These are phyloP conservation scores for Physcia stellaris DNA, from an alignment of 495 filamentous ascomycete genomes.

Conservation along the genomic window DNA sequence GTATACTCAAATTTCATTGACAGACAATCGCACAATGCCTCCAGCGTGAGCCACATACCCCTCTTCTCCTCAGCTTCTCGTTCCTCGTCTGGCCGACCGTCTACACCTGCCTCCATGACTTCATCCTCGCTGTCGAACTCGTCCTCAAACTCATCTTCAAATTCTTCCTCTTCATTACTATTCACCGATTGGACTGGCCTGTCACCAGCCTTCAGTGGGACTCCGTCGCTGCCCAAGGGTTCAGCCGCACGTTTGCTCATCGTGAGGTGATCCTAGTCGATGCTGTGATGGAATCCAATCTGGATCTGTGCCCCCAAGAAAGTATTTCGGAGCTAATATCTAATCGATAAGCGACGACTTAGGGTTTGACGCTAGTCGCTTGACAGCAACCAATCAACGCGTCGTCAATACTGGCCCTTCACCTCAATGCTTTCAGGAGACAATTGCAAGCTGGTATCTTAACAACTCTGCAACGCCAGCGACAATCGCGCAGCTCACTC, in stretches of 20 bases:
- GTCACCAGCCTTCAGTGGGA: constrained; percentile 55
- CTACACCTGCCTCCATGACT: constrained; percentile 85
- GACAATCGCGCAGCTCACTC: too few species aligned
- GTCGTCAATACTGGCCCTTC: too few species aligned
- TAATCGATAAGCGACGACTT: too few species aligned
- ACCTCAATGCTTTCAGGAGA: too few species aligned
- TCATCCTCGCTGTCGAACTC: constrained; percentile 97
- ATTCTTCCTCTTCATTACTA: constrained; percentile 63
- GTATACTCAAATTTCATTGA: neutral
- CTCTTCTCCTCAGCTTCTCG: constrained; percentile 70
- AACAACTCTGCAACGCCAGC: too few species aligned
- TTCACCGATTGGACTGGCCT: constrained; percentile 37
- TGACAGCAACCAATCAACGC: too few species aligned
- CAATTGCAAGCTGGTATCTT: too few species aligned
- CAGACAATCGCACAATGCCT: constrained; percentile 15
- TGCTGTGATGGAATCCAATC: too few species aligned
- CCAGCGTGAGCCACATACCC: constrained; percentile 31
- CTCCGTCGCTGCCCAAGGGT: constrained; percentile 34
- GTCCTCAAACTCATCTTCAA: constrained; percentile 93
- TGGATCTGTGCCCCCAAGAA: too few species aligned
- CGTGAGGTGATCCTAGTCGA: too few species aligned
- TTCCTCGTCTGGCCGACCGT: constrained; percentile 85
- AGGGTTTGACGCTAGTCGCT: too few species aligned
- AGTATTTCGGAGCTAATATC: too few species aligned
- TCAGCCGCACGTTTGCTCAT: constrained; percentile 64